Percentiles rank a stretch among this genome's conserved stretches.
phyloP scores from a whole-genome alignment of 139 green algal genomes.

The Coelastrella sp. region DNA sequence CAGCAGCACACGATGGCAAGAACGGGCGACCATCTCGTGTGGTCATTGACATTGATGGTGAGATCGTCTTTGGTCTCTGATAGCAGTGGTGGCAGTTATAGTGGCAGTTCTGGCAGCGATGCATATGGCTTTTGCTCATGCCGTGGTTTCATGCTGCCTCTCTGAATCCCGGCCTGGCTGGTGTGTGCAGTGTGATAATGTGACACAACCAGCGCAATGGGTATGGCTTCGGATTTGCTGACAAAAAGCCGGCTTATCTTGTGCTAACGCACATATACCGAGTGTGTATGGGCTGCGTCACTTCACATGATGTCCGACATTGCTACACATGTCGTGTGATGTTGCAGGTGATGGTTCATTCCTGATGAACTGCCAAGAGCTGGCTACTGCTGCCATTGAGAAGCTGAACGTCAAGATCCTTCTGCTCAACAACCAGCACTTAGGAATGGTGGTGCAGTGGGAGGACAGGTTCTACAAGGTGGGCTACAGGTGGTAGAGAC shows the following conservation, averaged over 20 bases:
- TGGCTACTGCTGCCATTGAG: constrained; percentile 96
- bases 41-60: constrained; percentile 99
- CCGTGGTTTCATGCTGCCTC: no score
- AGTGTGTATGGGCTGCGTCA: no score
- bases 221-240: no score
- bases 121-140: no score
- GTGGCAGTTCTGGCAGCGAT: no score
- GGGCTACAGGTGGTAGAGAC: background rate
- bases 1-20: constrained; percentile 88
- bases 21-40: constrained; percentile 60
- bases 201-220: no score
- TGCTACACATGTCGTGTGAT: no score
- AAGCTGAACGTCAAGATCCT: constrained; percentile 96
- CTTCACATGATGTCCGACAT: no score
- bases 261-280: no score
- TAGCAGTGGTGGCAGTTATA: background rate
- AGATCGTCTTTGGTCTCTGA: constrained; percentile 72
- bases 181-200: no score
- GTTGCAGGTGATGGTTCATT: constrained; percentile 68
- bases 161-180: no score
- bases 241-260: no score
- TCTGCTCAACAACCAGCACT: constrained; percentile 99
- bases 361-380: constrained; percentile 98
- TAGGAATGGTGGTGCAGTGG: constrained; percentile 99
- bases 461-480: constrained; percentile 99